Evolutionary conservation across 805 yeast genomes (phyloP).

Genomic region (Hanseniaspora osmophila): DNA sequence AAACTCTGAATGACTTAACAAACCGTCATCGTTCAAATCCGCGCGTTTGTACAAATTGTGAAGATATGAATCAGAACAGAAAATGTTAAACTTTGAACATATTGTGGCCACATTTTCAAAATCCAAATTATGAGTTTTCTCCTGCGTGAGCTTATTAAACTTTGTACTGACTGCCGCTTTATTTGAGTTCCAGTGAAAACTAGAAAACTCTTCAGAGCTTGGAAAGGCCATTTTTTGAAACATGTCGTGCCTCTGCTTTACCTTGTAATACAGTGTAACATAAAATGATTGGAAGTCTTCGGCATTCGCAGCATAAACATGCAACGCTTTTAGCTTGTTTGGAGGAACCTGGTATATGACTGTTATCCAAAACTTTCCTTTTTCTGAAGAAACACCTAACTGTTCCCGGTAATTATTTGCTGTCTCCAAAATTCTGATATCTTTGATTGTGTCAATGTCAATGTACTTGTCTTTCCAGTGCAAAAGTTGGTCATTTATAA

Average conservation of each 20-base stretch:
- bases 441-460: constrained; percentile 22
- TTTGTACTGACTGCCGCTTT: background rate
- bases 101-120: constrained; percentile 58
- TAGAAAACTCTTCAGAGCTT: constrained; percentile 42
- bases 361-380: constrained; percentile 62
- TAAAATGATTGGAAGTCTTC: constrained; percentile 42
- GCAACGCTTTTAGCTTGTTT: constrained; percentile 61
- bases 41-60: constrained; percentile 37
- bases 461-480: constrained; percentile 20
- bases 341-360: constrained; percentile 53
- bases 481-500: constrained; percentile 13
- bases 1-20: constrained; percentile 58
- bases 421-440: constrained; percentile 38
- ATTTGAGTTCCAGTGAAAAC: constrained; percentile 40
- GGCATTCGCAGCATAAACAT: constrained; percentile 48
- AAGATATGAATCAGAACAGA: constrained; percentile 43
- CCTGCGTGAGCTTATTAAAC: constrained; percentile 40
- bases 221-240: constrained; percentile 51
- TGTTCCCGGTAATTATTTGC: constrained; percentile 83
- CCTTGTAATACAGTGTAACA: constrained; percentile 39
- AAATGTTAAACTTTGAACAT: constrained; percentile 56
- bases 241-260: constrained; percentile 43
- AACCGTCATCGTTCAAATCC: constrained; percentile 34
- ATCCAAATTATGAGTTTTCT: constrained; percentile 28
- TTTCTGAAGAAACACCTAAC: constrained; percentile 54